Base-by-base conservation (phyloP, 768 basidiomycete species). In the Collybia sp. region DNA sequence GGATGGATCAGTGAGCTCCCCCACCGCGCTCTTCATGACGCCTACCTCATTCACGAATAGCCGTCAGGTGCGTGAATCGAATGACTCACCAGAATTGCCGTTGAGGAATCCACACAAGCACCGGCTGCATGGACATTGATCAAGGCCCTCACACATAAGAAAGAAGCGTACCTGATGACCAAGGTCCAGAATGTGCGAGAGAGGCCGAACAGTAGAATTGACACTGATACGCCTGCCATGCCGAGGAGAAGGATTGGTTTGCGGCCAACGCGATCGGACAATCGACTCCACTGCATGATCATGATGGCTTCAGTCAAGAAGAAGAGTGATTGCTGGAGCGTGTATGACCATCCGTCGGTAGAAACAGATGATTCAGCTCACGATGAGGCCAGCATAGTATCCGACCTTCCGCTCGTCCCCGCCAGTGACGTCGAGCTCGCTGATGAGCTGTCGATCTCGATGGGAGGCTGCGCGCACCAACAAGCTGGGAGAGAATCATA, bases 41-140 rank as follows among this genome's bases (percentile, higher is more conserved):
- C 73, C 66, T 59, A 18, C 17, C 16, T 6, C 42, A 30, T 31
- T 12, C 19, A 43, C 30, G 41, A 42, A 15, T 9, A 20, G 45
- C 18, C 15, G 43, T 19, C 15, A 1, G 16, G 19, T 13, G 33
- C n/a, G 33, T 43, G 2, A 38, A 40, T 18, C n/a, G n/a, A 39
- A 30, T 9, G n/a, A 40, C 59, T 38, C 25, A 69, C 75, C 79
- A 8, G 77, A 67, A 52, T 81, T 81, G 32, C 80, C 80, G 47
- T 82, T 80, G 19, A 83, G 55, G 30, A 78, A 58, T 8, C 80
- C 81, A 31, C 75, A 75, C 13, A 84, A 59, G 49, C 80, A 83
- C 30, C 61, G 63, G 36, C 61, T 65, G n/a, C 5, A 34, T 13
- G 18, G 15, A 13, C 25, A 17, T 30, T 13, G 40, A 17, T 35